Evolutionary conservation across 140 eudicot genomes (phyloP).

Genomic region (Senecio squalidus): DNA sequence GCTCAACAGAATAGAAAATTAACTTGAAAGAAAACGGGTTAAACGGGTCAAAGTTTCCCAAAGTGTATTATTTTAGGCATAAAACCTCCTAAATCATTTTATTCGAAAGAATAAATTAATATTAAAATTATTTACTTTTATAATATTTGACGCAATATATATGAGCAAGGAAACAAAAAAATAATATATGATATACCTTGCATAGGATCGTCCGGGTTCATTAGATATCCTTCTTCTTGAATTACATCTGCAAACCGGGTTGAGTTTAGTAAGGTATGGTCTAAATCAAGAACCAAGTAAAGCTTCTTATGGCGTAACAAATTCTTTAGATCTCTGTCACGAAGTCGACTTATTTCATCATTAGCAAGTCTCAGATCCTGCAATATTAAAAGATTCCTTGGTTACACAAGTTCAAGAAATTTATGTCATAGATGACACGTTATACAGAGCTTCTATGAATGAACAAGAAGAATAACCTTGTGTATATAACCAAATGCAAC

Average conservation of each 20-base stretch:
- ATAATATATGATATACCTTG: conserved; percentile 44
- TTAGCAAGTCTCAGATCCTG: conserved; percentile 67
- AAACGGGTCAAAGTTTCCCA: too few species aligned
- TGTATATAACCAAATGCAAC: conserved; percentile 77
- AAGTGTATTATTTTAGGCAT: too few species aligned
- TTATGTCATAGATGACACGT: conserved; percentile 1
- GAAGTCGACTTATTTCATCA: conserved; percentile 63
- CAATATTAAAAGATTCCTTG: conserved; percentile 12
- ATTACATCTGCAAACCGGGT: conserved; percentile 43
- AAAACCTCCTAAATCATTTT: too few species aligned
- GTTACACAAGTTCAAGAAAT: conserved; percentile 9
- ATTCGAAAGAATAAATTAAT: too few species aligned
- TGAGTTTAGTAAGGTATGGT: conserved; percentile 88
- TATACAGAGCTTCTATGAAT: conserved; percentile 11
- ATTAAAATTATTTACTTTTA: too few species aligned
- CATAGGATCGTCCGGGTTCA: conserved; percentile 44
- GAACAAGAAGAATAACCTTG: conserved; percentile 48
- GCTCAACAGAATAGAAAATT: too few species aligned
- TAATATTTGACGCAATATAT: not conserved
- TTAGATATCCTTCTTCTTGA: conserved; percentile 58
- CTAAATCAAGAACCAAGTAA: conserved; percentile 81
- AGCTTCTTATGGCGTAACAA: conserved; percentile 65
- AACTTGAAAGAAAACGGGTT: too few species aligned
- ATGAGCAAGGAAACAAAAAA: conserved; percentile 7
- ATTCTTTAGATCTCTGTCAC: conserved; percentile 58